A percentile compares a stretch with the other conserved stretches of the same genome.
Conservation (phyloP, 2,329 filamentous ascomycete species). For the Emericellopsis atlantica region DNA sequence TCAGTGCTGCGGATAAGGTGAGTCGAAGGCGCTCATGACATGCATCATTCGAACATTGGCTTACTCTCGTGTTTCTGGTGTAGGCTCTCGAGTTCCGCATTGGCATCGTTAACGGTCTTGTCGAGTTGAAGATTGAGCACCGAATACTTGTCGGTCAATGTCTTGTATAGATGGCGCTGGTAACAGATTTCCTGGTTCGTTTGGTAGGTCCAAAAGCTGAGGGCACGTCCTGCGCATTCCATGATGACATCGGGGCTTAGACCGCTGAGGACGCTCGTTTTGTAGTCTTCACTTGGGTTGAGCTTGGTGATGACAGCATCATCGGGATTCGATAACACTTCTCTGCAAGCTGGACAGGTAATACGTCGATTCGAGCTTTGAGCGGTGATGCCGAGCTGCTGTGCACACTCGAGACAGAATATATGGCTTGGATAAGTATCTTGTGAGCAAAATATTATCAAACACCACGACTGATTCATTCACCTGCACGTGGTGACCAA, state of each 20-base stretch:
- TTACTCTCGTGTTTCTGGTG: conserved; percentile 41
- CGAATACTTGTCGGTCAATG: conserved; percentile 59
- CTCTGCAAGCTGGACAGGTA: conserved; percentile 65
- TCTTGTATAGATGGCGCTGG: conserved; percentile 62
- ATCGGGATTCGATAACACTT: conserved; percentile 55
- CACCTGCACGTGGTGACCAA: conserved; percentile 85
- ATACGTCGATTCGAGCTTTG: conserved; percentile 19
- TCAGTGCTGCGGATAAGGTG: conserved; percentile 28
- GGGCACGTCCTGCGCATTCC: conserved; percentile 69
- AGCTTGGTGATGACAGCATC: conserved; percentile 62
- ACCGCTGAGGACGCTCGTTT: conserved; percentile 74
- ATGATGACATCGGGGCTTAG: conserved; percentile 71
- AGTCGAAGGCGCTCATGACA: neutral
- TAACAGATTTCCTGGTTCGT: conserved; percentile 71
- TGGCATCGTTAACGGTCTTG: conserved; percentile 62
- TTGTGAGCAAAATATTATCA: neutral
- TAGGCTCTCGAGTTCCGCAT: conserved; percentile 55
- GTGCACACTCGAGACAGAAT: conserved; percentile 68
- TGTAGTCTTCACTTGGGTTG: conserved; percentile 78
- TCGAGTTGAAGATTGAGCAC: conserved; percentile 55
- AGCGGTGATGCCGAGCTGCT: conserved; percentile 46
- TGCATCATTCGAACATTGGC: neutral
- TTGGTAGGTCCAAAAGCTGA: conserved; percentile 83
- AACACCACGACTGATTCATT: neutral
- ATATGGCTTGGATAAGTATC: conserved; percentile 49